Base-by-base conservation (phyloP, 805 yeast genomes). In the Pichia paraexigua region DNA sequence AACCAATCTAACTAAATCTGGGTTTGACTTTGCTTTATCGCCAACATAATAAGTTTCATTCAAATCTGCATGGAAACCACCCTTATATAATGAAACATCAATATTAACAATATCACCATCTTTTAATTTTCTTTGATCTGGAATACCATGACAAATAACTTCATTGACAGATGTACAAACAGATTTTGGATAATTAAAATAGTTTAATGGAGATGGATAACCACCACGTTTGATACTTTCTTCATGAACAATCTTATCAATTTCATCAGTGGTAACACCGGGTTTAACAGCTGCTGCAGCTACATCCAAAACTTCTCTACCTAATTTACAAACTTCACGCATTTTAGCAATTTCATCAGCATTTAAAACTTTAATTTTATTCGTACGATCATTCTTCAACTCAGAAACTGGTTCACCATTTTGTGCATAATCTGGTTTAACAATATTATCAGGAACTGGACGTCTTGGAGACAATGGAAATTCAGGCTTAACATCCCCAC, bases 41-140 rank as follows among this genome's bases (percentile, higher is more conserved):
- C 98, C 99, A 28, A 94, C 95, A 63, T 94, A 94, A 68, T 91
- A 94, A 0, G 99, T 94, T 70, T 94, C 98, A 68, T 94, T 94
- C 66, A 94, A 74, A 69, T 94, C 99, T 10, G 96, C 85, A 71
- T 94, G 98, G 71, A 82, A 81, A 1, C 99, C 99, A 58, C 86
- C 79, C 68, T 85, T 80, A 71, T 78, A 94, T 49, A 94, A 68
- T 4, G 96, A 78, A 46, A 94, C 87, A 66, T 94, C 99, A 57
- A 94, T 72, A 65, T 94, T 94, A 54, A 94, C 78, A 59, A 94
- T 92, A 65, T 94, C 99, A 53, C 99, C 99, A 58, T 92, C 98
- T 66, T 87, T 71, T 56, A 94, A 76, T 35, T 82, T 83, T 50
- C 91, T 78, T 71, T 87, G 78, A 69, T 94, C 99, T 27, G 99